A percentile compares a stretch with the other conserved stretches of the same genome.
Conservation (phyloP, 768 basidiomycete species). For the Leucosporidium yakuticum region DNA sequence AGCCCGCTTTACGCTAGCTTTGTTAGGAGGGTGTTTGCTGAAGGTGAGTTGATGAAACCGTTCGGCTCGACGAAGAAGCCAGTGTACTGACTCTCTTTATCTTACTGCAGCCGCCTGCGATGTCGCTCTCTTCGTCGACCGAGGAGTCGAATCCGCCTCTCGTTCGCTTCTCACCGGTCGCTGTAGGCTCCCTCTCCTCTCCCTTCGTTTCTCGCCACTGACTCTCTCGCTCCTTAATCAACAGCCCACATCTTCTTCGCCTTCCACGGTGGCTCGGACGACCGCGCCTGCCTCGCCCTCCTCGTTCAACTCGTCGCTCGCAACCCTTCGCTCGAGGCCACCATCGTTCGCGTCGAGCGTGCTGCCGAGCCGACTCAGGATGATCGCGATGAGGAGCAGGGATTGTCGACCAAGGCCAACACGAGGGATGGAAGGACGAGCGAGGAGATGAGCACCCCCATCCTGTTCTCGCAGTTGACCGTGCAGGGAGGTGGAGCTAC, state of each 20-base stretch:
- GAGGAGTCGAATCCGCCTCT: background rate
- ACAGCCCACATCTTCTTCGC: conserved; percentile 66
- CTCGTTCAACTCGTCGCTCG: conserved; percentile 74
- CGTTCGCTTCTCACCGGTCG: background rate
- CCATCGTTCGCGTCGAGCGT: conserved; percentile 58
- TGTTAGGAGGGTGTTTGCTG: conserved; percentile 25
- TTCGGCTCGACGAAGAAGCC: too few relatives aligned
- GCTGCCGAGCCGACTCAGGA: conserved; percentile 22
- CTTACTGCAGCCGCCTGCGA: conserved; percentile 19
- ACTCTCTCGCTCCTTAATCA: background rate
- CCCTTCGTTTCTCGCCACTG: background rate
- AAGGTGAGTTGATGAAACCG: conserved; percentile 6
- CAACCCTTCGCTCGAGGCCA: conserved; percentile 63
- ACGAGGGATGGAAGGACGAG: background rate
- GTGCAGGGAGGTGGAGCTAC: conserved; percentile 13
- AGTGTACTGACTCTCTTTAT: background rate
- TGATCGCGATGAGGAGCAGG: conserved; percentile 6
- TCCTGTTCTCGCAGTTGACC: conserved; percentile 5
- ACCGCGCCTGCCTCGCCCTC: conserved; percentile 74
- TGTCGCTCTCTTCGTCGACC: conserved; percentile 27
- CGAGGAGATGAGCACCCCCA: background rate
- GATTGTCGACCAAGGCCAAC: background rate
- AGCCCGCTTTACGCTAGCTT: conserved; percentile 20
- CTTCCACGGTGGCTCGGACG: conserved; percentile 92
- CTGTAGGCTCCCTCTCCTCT: background rate